Conservation (phyloP, 225 moss, liverwort and hornwort genomes). For the Straminergon stramineum region DNA sequence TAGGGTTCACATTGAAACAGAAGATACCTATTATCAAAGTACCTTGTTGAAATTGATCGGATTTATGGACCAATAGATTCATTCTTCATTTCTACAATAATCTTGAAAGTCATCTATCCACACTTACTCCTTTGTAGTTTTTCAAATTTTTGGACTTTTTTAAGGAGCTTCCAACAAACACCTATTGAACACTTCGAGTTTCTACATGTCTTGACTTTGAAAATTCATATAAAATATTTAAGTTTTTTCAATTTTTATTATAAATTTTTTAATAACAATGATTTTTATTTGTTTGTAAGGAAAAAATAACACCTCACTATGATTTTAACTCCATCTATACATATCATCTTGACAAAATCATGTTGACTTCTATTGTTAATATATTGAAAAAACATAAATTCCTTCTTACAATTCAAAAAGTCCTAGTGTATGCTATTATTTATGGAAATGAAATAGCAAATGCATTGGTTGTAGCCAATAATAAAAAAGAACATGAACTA, state of each 20-base stretch:
- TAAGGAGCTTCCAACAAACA: background rate
- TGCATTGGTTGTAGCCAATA: too few relatives aligned
- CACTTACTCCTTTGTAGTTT: accelerated
- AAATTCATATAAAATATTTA: background rate
- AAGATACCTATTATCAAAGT: too few relatives aligned
- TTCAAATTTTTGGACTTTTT: background rate
- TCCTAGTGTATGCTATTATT: too few relatives aligned
- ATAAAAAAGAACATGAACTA: background rate
- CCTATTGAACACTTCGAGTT: too few relatives aligned
- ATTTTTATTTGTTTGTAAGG: accelerated
- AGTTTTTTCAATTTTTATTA: background rate
- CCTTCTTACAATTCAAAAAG: too few relatives aligned
- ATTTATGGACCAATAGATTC: background rate
- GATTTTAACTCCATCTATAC: background rate
- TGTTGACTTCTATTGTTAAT: too few relatives aligned
- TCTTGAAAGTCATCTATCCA: accelerated
- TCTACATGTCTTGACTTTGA: background rate
- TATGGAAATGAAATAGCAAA: too few relatives aligned
- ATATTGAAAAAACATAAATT: too few relatives aligned
- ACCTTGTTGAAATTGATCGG: background rate
- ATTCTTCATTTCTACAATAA: too few relatives aligned
- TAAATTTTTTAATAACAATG: background rate
- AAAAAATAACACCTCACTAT: background rate
- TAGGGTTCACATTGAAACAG: too few relatives aligned
- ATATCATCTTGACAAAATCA: too few relatives aligned